phyloP scores from a whole-genome alignment of 306 rosid genomes.

The Senna tora region DNA sequence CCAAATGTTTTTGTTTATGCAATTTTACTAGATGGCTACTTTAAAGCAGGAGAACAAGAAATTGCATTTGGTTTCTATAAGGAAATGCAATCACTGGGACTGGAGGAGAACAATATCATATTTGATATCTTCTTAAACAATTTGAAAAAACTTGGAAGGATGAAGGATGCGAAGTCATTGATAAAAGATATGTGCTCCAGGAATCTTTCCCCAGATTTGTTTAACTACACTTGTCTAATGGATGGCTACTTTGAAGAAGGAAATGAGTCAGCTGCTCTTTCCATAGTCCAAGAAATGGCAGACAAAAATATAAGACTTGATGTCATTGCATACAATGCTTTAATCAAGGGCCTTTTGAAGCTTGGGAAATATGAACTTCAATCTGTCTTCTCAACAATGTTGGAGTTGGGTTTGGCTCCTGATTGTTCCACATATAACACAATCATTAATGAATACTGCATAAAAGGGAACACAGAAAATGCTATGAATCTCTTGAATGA shows the following conservation, averaged over 20 bases:
- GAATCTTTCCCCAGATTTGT: slow-evolving; percentile 68
- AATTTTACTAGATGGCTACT: slow-evolving; percentile 63
- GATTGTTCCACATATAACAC: slow-evolving; percentile 78
- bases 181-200: slow-evolving; percentile 61
- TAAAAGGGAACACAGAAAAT: slow-evolving; percentile 57
- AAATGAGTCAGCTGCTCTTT: slow-evolving; percentile 64
- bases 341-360: slow-evolving; percentile 73
- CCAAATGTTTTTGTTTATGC: slow-evolving; percentile 75
- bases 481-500: slow-evolving; percentile 73
- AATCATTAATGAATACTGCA: slow-evolving; percentile 65
- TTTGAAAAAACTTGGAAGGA: slow-evolving; percentile 68
- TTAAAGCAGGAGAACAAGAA: slow-evolving; percentile 67
- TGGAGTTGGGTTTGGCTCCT: slow-evolving; percentile 75
- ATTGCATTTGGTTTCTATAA: slow-evolving; percentile 63
- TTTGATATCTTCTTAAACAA: slow-evolving; percentile 78
- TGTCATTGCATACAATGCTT: slow-evolving; percentile 82
- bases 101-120: slow-evolving; percentile 63
- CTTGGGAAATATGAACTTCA: slow-evolving; percentile 70
- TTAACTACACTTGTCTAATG: slow-evolving; percentile 78
- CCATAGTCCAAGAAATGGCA: slow-evolving; percentile 74
- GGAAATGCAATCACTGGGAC: slow-evolving; percentile 69
- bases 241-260: slow-evolving; percentile 80
- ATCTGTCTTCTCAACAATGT: slow-evolving; percentile 66
- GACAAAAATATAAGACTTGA: slow-evolving; percentile 65
- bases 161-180: slow-evolving; percentile 66